Conservation (phyloP, 345 rosid species). For the Adansonia digitata region DNA sequence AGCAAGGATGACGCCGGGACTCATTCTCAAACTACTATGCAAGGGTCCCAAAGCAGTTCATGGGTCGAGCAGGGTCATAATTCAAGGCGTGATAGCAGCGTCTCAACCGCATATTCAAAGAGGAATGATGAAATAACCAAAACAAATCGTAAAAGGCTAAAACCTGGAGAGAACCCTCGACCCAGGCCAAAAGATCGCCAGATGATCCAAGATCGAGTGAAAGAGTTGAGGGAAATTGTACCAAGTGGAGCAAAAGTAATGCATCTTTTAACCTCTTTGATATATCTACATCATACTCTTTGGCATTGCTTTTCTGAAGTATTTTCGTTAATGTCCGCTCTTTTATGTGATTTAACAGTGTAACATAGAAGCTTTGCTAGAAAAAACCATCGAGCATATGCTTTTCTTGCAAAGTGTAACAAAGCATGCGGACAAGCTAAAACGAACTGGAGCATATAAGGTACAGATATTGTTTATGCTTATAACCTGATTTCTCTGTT, state of each 20-base stretch:
- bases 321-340: background rate
- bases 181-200: slow-evolving; percentile 99
- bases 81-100: slow-evolving; percentile 43
- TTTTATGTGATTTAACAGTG: slow-evolving; percentile 53
- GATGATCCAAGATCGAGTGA: slow-evolving; percentile 97
- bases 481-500: background rate
- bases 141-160: slow-evolving; percentile 71
- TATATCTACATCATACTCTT: background rate
- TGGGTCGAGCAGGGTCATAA: slow-evolving; percentile 52
- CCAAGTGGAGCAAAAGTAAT: slow-evolving; percentile 94
- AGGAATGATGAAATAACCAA: slow-evolving; percentile 54
- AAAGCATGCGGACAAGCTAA: slow-evolving; percentile 86
- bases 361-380: slow-evolving; percentile 91
- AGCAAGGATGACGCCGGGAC: slow-evolving; percentile 39
- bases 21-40: slow-evolving; percentile 41
- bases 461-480: slow-evolving; percentile 29
- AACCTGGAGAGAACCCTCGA: slow-evolving; percentile 87
- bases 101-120: slow-evolving; percentile 62
- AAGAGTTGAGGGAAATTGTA: slow-evolving; percentile 92
- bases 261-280: slow-evolving; percentile 6
- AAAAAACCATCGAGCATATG: slow-evolving; percentile 95
- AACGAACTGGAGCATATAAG: slow-evolving; percentile 75
- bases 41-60: slow-evolving; percentile 34
- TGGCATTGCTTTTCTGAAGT: background rate
- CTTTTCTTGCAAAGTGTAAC: slow-evolving; percentile 95